Evolutionary conservation across 768 basidiomycete genomes (phyloP), one percentile per base, ranked within the genome.

Genomic region (Crassisporium funariophilum): DNA sequence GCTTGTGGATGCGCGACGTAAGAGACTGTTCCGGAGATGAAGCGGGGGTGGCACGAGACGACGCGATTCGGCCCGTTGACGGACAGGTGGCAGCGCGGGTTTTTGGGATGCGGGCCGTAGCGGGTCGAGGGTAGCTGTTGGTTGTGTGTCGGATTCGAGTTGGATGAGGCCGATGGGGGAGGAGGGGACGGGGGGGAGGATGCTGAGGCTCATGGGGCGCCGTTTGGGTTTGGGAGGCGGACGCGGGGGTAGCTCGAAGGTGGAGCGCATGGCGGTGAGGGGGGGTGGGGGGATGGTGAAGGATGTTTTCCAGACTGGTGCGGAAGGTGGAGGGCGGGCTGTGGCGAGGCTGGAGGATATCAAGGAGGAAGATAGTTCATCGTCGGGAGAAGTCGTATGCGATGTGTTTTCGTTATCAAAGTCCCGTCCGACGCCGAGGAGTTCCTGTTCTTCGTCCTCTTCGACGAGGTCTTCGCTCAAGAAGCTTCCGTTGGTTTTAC

Each of bases 391-490:
- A 27, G 68, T 66, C 25, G 66, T 60, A 37, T 70, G 72, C 11
- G 66, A 71, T 33, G 71, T 64, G 56, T 41, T 66, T 62, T 72
- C 71, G 20, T 70, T 69, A 55, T 79, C 76, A 52, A 88, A 89
- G 25, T 81, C 78, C 44, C 84, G 81, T 43, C 86, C 83, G 13
- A 86, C 63, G 35, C 85, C 84, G 33, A 90, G 73, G 1, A 90
- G 68, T 47, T 83, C 84, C 38, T 79, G 67, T 60, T 91, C 88
- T 61, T 91, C 89, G 16, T 90, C 88, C 52, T 87, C 87, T 58
- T 91, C 90, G 8, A 91, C 80, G 7, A 91, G 78, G 42, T 91
- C 76, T 62, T 91, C 89, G 59, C 88, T 91, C 34, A 89, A 62
- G 33, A 86, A 68, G 61, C 89, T 91, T 56, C 78, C 78, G 29